A percentile compares a stretch with the other conserved stretches of the same genome.
Conservation (phyloP, 371 early-diverging fungal species). For the Parasitella parasitica region DNA sequence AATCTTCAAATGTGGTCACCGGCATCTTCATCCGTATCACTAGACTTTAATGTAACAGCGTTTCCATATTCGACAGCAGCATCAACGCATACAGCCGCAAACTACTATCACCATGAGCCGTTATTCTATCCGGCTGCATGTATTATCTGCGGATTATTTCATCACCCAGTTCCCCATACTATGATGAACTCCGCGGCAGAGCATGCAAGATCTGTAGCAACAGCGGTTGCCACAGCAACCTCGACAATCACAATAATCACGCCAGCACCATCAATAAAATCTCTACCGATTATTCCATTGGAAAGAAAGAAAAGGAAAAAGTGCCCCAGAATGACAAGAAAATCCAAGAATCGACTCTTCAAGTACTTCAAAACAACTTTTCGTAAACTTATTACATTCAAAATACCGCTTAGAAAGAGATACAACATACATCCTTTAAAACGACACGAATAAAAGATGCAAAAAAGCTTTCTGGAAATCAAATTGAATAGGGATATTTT, state of each 20-base stretch:
- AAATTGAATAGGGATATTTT: background rate
- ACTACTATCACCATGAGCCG: constrained; percentile 12
- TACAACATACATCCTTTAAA: constrained; percentile 5
- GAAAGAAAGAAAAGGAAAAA: background rate
- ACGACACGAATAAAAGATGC: background rate
- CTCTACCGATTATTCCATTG: background rate
- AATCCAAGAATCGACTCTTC: background rate
- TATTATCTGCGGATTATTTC: constrained; percentile 17
- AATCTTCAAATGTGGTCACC: constrained; percentile 17
- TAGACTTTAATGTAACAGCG: background rate
- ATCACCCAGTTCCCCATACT: constrained; percentile 9
- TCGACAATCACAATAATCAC: background rate
- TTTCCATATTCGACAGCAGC: background rate
- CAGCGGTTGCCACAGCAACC: background rate
- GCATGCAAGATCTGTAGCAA: background rate
- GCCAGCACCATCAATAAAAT: background rate
- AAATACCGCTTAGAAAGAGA: background rate
- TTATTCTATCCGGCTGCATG: constrained; percentile 14
- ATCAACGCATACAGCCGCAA: background rate
- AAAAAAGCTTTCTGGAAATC: background rate
- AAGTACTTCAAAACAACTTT: background rate
- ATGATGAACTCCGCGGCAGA: background rate
- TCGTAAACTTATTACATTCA: background rate
- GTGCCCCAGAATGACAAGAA: background rate
- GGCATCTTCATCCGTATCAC: background rate